Base-by-base conservation (phyloP, 2,329 filamentous ascomycete genomes). In the Aureobasidium pullulans region DNA sequence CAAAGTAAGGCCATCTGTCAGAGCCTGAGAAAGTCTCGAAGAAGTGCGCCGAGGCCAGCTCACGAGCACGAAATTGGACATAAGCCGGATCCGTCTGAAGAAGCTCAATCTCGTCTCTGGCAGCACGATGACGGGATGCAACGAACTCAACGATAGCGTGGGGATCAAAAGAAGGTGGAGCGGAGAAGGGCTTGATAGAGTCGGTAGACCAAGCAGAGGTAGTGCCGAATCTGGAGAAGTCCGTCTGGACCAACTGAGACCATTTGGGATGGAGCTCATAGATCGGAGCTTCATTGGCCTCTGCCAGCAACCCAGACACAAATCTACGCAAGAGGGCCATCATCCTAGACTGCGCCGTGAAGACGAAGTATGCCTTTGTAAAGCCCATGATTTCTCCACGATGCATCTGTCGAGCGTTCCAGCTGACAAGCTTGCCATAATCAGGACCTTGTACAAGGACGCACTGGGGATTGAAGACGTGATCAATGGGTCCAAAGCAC, bases 321-420 rank as follows among this genome's bases (percentile, higher is more conserved):
- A 11, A 46, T 8, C 28, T 34, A 34, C 49, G 32, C 7, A 53
- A 34, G 34, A 53, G 23, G 19, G 10, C 19, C 32, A 53, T 39
- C 49, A 53, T 39, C 32, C 23, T 53, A 4, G 23, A 7, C 11
- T 53, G 49, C 5, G 49, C 49, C 6, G 32, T 42, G 23, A 53
- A n/a, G 16, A 53, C 52, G n/a, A 59, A 23, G 16, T 56, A 28
- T 32, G 59, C 59, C 34, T 37, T 44, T n/a, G 61, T 59, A 39
- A 48, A 62, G 7, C 62, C 61, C 6, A 62, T 50, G n/a, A 60
- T 61, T 9, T 60, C 44, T 28, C 46, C 57, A 6, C 57, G 42
- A 39, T 64, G 62, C 6, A 61, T 61, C 43, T 23, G 29, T 8
- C 43, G 44, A 11, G 52, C 16, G 6, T 63, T 50, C 59, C 60